phyloP scores from a whole-genome alignment of 306 rosid species.

The Corylus heterophylla region DNA sequence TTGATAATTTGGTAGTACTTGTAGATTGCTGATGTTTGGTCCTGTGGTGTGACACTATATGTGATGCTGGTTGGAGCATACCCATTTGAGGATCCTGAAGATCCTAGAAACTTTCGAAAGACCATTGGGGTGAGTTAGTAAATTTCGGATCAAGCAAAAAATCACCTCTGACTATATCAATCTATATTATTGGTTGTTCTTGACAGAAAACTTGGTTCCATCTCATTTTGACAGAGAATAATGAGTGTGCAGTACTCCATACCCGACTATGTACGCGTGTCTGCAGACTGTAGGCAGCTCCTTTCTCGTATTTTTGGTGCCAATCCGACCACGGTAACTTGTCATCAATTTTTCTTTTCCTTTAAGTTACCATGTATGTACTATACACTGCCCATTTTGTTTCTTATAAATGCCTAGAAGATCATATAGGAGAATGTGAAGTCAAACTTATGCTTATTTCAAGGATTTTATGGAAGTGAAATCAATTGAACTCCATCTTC shows the following conservation, averaged over 20 bases:
- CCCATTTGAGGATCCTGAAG: constrained; percentile 95
- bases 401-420: not conserved
- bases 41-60: constrained; percentile 89
- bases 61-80: constrained; percentile 92
- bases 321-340: constrained; percentile 67
- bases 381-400: not conserved
- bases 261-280: constrained; percentile 76
- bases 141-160: not conserved
- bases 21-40: constrained; percentile 97
- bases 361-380: not conserved
- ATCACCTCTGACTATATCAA: not conserved
- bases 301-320: constrained; percentile 79
- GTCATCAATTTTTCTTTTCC: not conserved
- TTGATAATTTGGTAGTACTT: constrained; percentile 14
- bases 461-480: not conserved
- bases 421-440: not conserved
- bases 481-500: not conserved
- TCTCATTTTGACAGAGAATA: constrained; percentile 68
- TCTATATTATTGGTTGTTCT: not conserved
- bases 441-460: not conserved
- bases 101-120: constrained; percentile 71
- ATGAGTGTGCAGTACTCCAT: constrained; percentile 71
- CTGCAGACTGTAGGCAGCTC: constrained; percentile 65
- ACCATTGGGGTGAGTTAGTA: constrained; percentile 55
- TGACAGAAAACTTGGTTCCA: not conserved